phyloP scores from a whole-genome alignment of 106 monocot species.

The Acorus calamus region DNA sequence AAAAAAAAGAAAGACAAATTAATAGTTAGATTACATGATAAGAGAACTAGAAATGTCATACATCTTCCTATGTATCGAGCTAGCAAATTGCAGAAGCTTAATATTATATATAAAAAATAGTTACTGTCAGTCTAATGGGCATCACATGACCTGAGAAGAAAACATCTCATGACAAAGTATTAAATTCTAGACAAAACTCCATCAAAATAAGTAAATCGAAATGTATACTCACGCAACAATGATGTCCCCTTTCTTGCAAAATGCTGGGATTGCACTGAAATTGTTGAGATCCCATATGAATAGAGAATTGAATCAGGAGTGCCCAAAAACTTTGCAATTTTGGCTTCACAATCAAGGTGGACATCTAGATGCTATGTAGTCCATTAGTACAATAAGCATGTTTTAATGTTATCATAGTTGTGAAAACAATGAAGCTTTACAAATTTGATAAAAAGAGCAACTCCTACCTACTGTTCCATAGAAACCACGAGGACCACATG shows the following conservation, averaged over 20 bases:
- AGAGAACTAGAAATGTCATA: no score
- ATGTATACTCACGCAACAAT: slow-evolving; percentile 76
- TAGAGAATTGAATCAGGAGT: slow-evolving; percentile 95
- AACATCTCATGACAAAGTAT: no score
- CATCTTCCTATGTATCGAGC: no score
- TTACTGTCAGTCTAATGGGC: no score
- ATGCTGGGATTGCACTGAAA: slow-evolving; percentile 98
- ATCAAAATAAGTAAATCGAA: no score
- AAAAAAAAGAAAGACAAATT: no score
- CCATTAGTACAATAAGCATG: slow-evolving; percentile 2
- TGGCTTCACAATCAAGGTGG: slow-evolving; percentile 95
- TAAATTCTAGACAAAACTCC: no score
- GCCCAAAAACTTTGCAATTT: slow-evolving; percentile 83
- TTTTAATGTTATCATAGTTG: no score
- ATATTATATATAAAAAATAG: no score
- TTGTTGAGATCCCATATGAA: slow-evolving; percentile 96
- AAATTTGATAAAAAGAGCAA: background rate
- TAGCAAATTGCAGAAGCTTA: no score
- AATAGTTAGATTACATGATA: no score
- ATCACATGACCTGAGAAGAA: no score
- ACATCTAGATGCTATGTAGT: slow-evolving; percentile 53
- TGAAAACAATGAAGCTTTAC: background rate
- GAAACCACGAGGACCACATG: slow-evolving; percentile 94
- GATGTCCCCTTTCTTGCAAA: slow-evolving; percentile 97
- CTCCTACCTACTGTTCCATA: slow-evolving; percentile 86